phyloP scores from a whole-genome alignment of 176 grass and related monocot species.

The Bothriochloa decipiens region DNA sequence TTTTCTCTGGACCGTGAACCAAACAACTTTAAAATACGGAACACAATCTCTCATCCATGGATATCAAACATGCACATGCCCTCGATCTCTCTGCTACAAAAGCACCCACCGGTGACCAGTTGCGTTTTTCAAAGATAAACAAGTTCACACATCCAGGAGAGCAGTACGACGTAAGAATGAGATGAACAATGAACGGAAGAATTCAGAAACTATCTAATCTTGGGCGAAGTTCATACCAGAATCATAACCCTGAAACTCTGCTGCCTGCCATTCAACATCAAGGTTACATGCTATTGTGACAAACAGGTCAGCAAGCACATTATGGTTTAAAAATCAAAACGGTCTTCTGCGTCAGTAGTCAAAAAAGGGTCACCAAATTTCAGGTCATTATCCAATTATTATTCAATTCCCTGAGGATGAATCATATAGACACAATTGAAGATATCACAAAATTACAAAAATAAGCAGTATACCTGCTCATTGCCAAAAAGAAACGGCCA shows the following conservation, averaged over 20 bases:
- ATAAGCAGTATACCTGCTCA: not conserved
- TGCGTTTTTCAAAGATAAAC: not conserved
- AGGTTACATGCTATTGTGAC: not conserved
- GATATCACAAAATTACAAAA: not conserved
- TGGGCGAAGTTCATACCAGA: not conserved
- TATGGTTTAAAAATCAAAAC: not conserved
- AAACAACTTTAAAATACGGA: not conserved
- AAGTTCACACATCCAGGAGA: not conserved
- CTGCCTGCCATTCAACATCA: not conserved
- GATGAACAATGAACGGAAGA: not conserved
- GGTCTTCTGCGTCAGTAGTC: not conserved
- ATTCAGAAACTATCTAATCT: not conserved
- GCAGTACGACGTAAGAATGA: not conserved
- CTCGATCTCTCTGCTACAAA: not conserved
- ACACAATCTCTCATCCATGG: too few species aligned
- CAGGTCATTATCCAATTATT: not conserved
- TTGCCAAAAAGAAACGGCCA: not conserved
- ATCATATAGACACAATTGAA: not conserved
- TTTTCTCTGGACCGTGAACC: not conserved
- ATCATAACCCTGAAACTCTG: not conserved
- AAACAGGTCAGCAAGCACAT: not conserved
- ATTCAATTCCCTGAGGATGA: not conserved
- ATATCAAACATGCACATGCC: too few species aligned
- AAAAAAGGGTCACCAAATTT: slow-evolving; percentile 8
- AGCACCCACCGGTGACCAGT: not conserved